Evolutionary conservation across 1,284 basidiomycete species (phyloP).

Genomic region (Ganoderma lucidum): DNA sequence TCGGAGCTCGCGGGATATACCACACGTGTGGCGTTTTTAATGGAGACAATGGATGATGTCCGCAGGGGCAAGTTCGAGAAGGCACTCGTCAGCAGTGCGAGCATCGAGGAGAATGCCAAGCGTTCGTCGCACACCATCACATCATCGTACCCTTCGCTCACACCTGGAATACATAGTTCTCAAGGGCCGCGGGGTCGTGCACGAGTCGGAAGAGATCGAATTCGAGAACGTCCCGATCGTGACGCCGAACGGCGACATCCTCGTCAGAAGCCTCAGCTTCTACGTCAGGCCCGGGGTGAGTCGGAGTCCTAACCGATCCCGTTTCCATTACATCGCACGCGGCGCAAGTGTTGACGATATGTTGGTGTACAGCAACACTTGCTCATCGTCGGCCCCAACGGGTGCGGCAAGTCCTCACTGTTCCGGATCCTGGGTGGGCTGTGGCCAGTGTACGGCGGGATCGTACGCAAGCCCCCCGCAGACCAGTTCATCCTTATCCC

Average conservation of each 20-base stretch:
- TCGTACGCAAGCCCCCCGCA: slow-evolving; percentile 92
- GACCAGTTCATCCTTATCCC: slow-evolving; percentile 95
- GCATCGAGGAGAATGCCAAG: slow-evolving; percentile 80
- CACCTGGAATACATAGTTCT: slow-evolving; percentile 62
- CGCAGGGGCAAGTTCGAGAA: slow-evolving; percentile 90
- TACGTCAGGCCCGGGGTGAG: slow-evolving; percentile 89
- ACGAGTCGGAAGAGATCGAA: slow-evolving; percentile 88
- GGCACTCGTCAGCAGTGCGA: slow-evolving; percentile 80
- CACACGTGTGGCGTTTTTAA: slow-evolving; percentile 86
- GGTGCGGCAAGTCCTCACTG: slow-evolving; percentile 89
- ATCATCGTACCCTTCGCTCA: background rate
- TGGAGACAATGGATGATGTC: slow-evolving; percentile 94
- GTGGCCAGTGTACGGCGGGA: slow-evolving; percentile 97
- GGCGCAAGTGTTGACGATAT: background rate
- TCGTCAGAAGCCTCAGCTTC: slow-evolving; percentile 88
- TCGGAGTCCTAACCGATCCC: slow-evolving; percentile 18
- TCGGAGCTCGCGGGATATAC: slow-evolving; percentile 97
- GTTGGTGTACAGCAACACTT: slow-evolving; percentile 74
- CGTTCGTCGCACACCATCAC: slow-evolving; percentile 56
- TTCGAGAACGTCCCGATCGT: slow-evolving; percentile 96
- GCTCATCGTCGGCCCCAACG: slow-evolving; percentile 93
- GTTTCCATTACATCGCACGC: background rate
- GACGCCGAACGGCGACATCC: slow-evolving; percentile 94
- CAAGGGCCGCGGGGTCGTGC: slow-evolving; percentile 79
- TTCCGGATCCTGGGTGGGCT: slow-evolving; percentile 97